phyloP scores from a whole-genome alignment of 2,329 filamentous ascomycete species.

The Aspergillus fumigatiaffinis region DNA sequence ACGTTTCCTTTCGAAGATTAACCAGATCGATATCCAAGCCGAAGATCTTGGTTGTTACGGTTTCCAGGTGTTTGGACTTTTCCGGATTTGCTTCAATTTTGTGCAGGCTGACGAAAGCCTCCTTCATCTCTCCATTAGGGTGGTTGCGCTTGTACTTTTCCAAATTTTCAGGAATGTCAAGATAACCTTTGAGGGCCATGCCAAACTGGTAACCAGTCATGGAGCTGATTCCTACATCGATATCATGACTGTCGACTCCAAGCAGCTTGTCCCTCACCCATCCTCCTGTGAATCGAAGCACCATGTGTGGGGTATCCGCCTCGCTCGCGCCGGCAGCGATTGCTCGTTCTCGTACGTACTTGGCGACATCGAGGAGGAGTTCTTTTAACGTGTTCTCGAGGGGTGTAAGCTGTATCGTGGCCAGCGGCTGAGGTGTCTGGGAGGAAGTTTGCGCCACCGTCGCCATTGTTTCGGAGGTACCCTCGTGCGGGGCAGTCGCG shows the following conservation, averaged over 20 bases:
- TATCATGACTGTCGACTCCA: conserved; percentile 44
- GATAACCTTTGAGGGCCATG: conserved; percentile 40
- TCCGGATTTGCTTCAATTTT: conserved; percentile 90
- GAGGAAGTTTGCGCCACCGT: not conserved
- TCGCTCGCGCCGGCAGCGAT: conserved; percentile 39
- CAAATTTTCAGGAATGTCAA: conserved; percentile 37
- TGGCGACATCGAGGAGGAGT: conserved; percentile 79
- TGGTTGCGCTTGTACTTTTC: conserved; percentile 45
- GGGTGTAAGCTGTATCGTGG: conserved; percentile 58
- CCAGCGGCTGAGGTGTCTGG: conserved; percentile 13
- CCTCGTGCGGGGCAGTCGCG: conserved; percentile 17
- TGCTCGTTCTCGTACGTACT: conserved; percentile 50
- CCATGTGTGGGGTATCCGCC: conserved; percentile 23
- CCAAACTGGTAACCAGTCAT: conserved; percentile 50
- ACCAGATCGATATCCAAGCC: conserved; percentile 90
- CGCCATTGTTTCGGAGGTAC: conserved; percentile 21
- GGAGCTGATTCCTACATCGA: conserved; percentile 47
- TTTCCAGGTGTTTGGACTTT: conserved; percentile 94
- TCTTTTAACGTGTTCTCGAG: conserved; percentile 68
- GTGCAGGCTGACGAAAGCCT: conserved; percentile 71
- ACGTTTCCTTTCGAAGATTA: conserved; percentile 88
- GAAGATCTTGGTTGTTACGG: conserved; percentile 78
- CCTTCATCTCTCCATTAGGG: conserved; percentile 50
- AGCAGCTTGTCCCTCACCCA: conserved; percentile 51
- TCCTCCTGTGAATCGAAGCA: conserved; percentile 47